Conservation (phyloP, 2,329 filamentous ascomycete genomes). For the Colletotrichum tamarilloi region DNA sequence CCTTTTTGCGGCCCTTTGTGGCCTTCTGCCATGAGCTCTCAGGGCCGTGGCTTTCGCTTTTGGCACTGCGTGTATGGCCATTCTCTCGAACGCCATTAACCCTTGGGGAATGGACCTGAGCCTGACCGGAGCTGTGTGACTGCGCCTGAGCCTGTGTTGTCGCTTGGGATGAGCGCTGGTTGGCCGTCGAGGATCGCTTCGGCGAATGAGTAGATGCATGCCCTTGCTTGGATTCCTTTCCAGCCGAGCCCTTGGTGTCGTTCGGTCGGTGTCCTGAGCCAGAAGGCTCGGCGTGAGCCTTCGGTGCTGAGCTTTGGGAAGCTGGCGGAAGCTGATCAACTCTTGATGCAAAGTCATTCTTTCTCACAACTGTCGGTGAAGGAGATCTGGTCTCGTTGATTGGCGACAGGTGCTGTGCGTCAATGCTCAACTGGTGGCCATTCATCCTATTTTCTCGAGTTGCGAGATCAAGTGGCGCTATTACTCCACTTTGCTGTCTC, state of each 20-base stretch:
- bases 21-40: constrained; percentile 70
- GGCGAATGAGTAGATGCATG: constrained; percentile 39
- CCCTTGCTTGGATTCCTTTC: constrained; percentile 42
- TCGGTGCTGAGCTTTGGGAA: constrained; percentile 30
- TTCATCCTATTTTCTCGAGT: constrained; percentile 56
- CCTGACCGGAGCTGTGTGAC: constrained; percentile 34
- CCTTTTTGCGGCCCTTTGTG: constrained; percentile 64
- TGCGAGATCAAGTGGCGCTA: constrained; percentile 68
- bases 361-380: constrained; percentile 72
- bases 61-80: constrained; percentile 64
- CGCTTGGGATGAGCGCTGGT: constrained; percentile 16
- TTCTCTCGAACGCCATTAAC: constrained; percentile 58
- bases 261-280: constrained; percentile 1
- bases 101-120: constrained; percentile 44
- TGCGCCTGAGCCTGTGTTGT: constrained; percentile 43
- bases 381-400: constrained; percentile 80
- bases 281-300: constrained; percentile 9
- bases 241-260: constrained; percentile 34
- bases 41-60: constrained; percentile 61
- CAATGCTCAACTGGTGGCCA: constrained; percentile 45
- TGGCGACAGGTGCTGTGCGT: constrained; percentile 72
- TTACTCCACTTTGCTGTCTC: constrained; percentile 59
- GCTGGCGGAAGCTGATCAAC: constrained; percentile 26
- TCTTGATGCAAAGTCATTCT: constrained; percentile 38
- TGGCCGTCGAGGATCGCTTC: constrained; percentile 20